These are phyloP conservation scores for Metschnikowia orientalis DNA, from an alignment of 805 yeast species.

Conservation along the genomic window DNA sequence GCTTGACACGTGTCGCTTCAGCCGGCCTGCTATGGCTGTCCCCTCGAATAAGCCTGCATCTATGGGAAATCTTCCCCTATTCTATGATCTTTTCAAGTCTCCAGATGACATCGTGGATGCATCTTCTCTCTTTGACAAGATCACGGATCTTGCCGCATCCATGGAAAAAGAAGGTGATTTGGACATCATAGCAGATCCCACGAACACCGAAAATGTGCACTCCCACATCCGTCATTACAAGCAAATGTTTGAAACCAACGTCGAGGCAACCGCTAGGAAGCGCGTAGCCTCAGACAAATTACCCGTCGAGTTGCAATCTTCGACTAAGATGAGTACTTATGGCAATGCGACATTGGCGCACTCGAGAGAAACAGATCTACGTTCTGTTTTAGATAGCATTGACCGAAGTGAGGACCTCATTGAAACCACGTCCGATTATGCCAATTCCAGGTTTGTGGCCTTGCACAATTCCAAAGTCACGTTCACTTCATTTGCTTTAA, in stretches of 20 bases:
- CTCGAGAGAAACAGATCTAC: constrained; percentile 1
- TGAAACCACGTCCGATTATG: too few relatives aligned
- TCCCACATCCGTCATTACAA: constrained; percentile 7
- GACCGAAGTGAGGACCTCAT: too few relatives aligned
- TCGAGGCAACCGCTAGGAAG: background rate
- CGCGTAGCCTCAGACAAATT: too few relatives aligned
- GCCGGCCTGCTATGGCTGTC: constrained; percentile 24
- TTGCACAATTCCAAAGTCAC: constrained; percentile 3
- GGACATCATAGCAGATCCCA: constrained; percentile 9
- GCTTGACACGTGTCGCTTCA: constrained; percentile 30
- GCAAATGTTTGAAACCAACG: background rate
- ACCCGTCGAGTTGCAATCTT: too few relatives aligned
- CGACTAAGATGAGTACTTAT: too few relatives aligned
- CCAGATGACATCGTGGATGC: constrained; percentile 9
- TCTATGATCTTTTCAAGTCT: constrained; percentile 15
- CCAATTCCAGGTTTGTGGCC: constrained; percentile 2
- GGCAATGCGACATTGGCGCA: background rate
- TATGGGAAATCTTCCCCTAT: constrained; percentile 10
- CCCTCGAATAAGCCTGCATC: constrained; percentile 2
- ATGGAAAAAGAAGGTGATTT: constrained; percentile 14
- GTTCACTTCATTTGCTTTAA: constrained; percentile 7
- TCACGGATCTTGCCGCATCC: constrained; percentile 8
- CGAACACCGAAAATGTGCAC: background rate
- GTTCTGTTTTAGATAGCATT: background rate
- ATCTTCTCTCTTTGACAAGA: constrained; percentile 11